phyloP scores from a whole-genome alignment of 2,329 filamentous ascomycete genomes.

The Aquanectria penicillioides region DNA sequence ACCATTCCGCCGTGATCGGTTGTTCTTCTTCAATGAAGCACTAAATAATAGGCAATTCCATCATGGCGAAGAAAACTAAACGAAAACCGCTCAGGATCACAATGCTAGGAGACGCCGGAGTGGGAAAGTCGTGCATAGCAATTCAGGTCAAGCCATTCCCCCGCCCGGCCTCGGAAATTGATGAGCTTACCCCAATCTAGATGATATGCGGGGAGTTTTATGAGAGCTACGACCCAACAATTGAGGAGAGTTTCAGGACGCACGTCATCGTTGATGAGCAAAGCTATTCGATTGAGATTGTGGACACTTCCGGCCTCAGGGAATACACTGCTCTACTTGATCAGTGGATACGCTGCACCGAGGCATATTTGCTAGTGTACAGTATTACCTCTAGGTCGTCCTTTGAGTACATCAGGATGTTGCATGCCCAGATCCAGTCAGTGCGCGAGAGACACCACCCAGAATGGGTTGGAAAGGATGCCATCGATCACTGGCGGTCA shows the following conservation, averaged over 20 bases:
- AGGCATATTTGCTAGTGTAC: background rate
- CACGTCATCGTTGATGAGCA: background rate
- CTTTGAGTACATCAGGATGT: background rate
- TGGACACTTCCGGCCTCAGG: background rate
- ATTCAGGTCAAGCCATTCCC: background rate
- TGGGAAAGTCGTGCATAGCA: constrained; percentile 4
- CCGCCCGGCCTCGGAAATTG: too few relatives aligned
- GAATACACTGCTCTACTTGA: background rate
- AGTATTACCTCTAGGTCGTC: background rate
- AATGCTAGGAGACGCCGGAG: background rate
- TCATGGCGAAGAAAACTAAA: too few relatives aligned
- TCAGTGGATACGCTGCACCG: background rate
- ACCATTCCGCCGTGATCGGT: too few relatives aligned
- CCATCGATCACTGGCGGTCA: background rate
- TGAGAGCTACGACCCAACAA: background rate
- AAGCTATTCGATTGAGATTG: background rate
- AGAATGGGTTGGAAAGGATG: background rate
- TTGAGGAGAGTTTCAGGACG: background rate
- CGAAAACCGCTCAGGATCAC: too few relatives aligned
- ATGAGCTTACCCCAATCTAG: background rate
- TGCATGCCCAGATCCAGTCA: background rate
- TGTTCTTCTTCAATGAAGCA: too few relatives aligned
- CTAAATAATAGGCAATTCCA: too few relatives aligned
- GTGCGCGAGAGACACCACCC: background rate
- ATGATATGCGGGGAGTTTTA: background rate